Base-by-base conservation (phyloP, 148 eudicot species). In the Mesembryanthemum crystallinum region DNA sequence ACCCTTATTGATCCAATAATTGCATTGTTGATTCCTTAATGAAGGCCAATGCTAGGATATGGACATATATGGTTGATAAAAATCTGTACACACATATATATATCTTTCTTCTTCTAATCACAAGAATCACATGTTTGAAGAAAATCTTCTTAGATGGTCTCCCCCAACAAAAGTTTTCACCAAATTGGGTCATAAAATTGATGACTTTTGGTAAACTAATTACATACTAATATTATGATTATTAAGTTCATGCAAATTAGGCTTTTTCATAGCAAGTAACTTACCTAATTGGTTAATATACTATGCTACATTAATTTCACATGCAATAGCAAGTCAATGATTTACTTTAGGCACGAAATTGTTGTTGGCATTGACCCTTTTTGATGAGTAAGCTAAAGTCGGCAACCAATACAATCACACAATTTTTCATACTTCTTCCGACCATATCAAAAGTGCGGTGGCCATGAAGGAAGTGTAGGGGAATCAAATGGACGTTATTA, bases 71-170 rank as follows among this genome's bases (percentile, higher is more conserved):
- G 35, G 39, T 63, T 78, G 37, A 52, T 30, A 64, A 64, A 39
- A 64, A 59, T 78, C 62, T 64, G 39, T 29, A 23, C 49, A n/a
- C n/a, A n/a, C n/a, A n/a, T n/a, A n/a, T n/a, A n/a, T n/a, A 17
- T 25, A 54, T 45, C 47, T 69, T 70, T 47, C 1, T 42, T 1
- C 7, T 32, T 42, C 39, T 11, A 24, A 47, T 71, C 80, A 71
- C 71, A 71, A 35, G 70, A 77, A 49, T 71, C 80, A 77, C 80
- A 71, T 77, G 71, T 20, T 45, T 77, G 1, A 8, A 10, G 49
- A 45, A 45, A 45, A 45, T 8, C 13, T 9, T 39, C 9, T 6
- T 45, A 45, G 49, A 13, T 45, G 2, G 11, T 8, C 11, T 45
- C 13, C 14, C 49, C 14, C 13, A 45, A 45, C 49, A 1, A 45